Conservation (phyloP, 805 yeast genomes). For the Lipomyces orientalis region DNA sequence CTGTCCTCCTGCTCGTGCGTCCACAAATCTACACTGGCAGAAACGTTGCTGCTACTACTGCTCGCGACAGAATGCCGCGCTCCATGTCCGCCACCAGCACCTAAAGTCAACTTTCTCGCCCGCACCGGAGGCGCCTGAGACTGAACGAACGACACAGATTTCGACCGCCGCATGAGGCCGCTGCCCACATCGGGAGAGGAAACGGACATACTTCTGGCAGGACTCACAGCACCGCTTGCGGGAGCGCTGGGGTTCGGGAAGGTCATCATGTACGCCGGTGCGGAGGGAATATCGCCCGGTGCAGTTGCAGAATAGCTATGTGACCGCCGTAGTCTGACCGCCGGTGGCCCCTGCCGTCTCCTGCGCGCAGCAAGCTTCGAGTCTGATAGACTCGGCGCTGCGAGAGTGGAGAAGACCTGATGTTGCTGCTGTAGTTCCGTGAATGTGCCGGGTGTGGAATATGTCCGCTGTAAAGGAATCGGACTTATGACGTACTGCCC, state of each 20-base stretch:
- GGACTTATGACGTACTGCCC: conserved; percentile 13
- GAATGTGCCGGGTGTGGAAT: conserved; percentile 20
- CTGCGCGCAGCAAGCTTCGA: conserved; percentile 31
- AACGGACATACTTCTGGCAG: neutral
- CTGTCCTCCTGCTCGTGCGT: conserved; percentile 8
- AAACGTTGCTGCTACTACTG: neutral
- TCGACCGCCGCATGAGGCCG: conserved; percentile 27
- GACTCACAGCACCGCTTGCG: conserved; percentile 5
- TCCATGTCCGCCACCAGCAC: neutral
- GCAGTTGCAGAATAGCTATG: conserved; percentile 29
- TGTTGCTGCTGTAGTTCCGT: conserved; percentile 18
- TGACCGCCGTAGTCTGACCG: conserved; percentile 31
- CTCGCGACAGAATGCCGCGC: neutral
- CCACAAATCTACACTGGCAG: neutral
- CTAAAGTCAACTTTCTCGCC: conserved; percentile 18
- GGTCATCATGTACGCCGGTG: neutral
- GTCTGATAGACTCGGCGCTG: conserved; percentile 8
- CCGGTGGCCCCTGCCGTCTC: conserved; percentile 29
- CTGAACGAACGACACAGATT: conserved; percentile 30
- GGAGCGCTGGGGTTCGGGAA: conserved; percentile 2
- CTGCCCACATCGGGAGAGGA: conserved; percentile 1
- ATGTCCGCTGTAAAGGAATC: conserved; percentile 24
- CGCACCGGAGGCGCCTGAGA: conserved; percentile 16
- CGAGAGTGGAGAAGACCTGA: neutral
- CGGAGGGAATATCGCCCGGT: conserved; percentile 6